Conservation (phyloP, 495 filamentous ascomycete genomes). For the Podospora bellae-mahoneyi region DNA sequence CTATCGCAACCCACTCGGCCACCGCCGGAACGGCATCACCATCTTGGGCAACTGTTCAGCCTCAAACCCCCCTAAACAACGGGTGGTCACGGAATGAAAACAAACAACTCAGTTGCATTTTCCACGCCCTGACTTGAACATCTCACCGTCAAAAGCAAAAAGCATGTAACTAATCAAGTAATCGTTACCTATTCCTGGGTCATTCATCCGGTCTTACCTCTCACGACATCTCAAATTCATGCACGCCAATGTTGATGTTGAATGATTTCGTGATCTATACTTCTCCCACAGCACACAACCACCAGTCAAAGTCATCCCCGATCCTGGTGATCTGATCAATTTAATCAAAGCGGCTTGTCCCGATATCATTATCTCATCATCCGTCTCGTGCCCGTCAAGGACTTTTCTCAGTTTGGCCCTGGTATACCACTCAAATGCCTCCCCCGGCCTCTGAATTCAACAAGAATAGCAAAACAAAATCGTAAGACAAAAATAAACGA, state of each 20-base stretch:
- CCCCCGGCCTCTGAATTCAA: neutral
- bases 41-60: neutral
- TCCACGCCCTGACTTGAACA: neutral
- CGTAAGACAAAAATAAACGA: neutral
- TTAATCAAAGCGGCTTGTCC: neutral
- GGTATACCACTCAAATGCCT: neutral
- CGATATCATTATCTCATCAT: neutral
- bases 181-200: neutral
- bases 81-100: neutral
- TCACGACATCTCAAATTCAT: neutral
- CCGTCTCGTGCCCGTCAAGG: neutral
- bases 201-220: neutral
- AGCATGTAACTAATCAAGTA: neutral
- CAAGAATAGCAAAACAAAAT: neutral
- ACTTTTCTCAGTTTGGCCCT: neutral
- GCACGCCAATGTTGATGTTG: neutral
- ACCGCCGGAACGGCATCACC: neutral
- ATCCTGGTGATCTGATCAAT: neutral
- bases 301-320: too few species aligned
- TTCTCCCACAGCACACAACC: too few species aligned
- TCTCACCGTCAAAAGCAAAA: neutral
- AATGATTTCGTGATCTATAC: neutral
- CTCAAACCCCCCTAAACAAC: neutral
- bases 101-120: slow-evolving; percentile 4
- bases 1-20: neutral